These are phyloP conservation scores for Amborella trichopoda DNA, from an alignment of 164 flowering plant genomes.

Conservation along the genomic window DNA sequence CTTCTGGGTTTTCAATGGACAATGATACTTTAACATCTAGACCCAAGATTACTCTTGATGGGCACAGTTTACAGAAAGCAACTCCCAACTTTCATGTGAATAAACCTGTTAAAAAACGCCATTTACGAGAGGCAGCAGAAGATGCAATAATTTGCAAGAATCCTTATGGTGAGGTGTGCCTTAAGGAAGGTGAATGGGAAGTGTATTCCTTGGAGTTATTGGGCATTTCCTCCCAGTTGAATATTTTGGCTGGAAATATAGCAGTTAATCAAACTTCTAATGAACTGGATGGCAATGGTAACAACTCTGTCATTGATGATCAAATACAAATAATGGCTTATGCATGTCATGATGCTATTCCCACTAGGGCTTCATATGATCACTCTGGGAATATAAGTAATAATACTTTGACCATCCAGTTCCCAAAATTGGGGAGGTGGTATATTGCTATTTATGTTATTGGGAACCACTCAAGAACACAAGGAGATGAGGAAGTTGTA, in stretches of 20 bases:
- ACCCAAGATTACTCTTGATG: not conserved
- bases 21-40: too few species aligned
- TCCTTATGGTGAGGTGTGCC: conserved; percentile 29
- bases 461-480: conserved; percentile 23
- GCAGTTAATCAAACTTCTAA: conserved; percentile 16
- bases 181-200: conserved; percentile 25
- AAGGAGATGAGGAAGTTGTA: conserved; percentile 9
- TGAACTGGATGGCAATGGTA: not conserved
- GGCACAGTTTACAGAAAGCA: not conserved
- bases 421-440: conserved; percentile 77
- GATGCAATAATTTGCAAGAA: conserved; percentile 33
- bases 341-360: conserved; percentile 66
- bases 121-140: conserved; percentile 13
- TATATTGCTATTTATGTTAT: conserved; percentile 34
- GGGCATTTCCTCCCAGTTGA: conserved; percentile 30
- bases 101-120: not conserved
- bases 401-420: conserved; percentile 33
- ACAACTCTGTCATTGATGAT: conserved; percentile 13
- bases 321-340: conserved; percentile 34
- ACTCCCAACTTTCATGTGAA: not conserved
- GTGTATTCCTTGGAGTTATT: conserved; percentile 40
- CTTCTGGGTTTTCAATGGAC: too few species aligned
- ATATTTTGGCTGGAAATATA: conserved; percentile 28
- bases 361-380: conserved; percentile 41
- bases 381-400: conserved; percentile 33